These are phyloP conservation scores for Phytopythium mirpurense DNA, from an alignment of 352 stramenopile species.

Conservation along the genomic window DNA sequence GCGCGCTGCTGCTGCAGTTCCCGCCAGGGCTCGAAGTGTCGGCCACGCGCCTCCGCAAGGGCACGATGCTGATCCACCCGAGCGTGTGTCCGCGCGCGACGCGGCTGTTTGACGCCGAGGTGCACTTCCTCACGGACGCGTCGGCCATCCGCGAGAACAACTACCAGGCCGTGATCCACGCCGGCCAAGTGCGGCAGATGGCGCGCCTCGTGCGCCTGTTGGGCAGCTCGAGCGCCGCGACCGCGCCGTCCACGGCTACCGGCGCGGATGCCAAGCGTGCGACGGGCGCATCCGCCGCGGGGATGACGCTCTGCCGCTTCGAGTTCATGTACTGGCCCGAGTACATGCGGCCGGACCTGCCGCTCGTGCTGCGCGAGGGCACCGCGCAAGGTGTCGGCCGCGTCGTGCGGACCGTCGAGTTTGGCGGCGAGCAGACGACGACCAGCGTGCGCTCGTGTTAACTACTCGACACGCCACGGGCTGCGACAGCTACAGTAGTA, in stretches of 20 bases:
- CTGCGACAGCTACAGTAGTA: too few species aligned
- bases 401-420: constrained; percentile 51
- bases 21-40: constrained; percentile 11
- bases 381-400: constrained; percentile 63
- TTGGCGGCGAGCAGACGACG: constrained; percentile 26
- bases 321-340: constrained; percentile 87
- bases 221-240: constrained; percentile 7
- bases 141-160: constrained; percentile 53
- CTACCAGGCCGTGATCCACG: constrained; percentile 79
- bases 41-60: constrained; percentile 37
- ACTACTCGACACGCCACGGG: background rate
- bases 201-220: constrained; percentile 63
- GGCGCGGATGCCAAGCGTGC: constrained; percentile 2
- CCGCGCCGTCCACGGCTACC: constrained; percentile 4
- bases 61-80: constrained; percentile 71
- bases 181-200: constrained; percentile 75
- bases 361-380: constrained; percentile 66
- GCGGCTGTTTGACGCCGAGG: constrained; percentile 68
- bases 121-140: constrained; percentile 61
- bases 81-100: constrained; percentile 55
- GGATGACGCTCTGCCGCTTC: constrained; percentile 62
- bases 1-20: constrained; percentile 57
- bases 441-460: constrained; percentile 46
- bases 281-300: constrained; percentile 13
- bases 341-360: constrained; percentile 73